Evolutionary conservation across 768 basidiomycete genomes (phyloP).

Genomic region (Polyporus arcularius): DNA sequence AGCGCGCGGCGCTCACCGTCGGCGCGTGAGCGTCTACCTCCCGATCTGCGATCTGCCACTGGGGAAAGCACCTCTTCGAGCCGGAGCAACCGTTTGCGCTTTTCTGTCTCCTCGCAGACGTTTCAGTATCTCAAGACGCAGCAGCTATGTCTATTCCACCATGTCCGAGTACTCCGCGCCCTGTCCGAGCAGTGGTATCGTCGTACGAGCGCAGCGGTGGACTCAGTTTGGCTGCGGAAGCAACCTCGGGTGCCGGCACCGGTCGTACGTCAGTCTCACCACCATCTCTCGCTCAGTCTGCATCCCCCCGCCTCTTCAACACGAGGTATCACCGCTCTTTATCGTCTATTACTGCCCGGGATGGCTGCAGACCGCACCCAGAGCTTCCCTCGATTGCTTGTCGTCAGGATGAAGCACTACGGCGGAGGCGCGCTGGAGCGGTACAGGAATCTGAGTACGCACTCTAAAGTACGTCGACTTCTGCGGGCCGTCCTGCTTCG

Average conservation of each 20-base stretch:
- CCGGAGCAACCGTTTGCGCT: constrained; percentile 9
- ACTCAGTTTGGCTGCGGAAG: background rate
- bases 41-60: background rate
- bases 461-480: constrained; percentile 50
- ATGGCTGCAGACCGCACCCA: constrained; percentile 1
- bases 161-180: background rate
- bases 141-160: background rate
- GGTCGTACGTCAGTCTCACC: background rate
- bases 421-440: constrained; percentile 35
- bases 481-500: background rate
- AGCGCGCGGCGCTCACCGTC: background rate
- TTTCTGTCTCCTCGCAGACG: background rate
- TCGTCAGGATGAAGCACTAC: constrained; percentile 36
- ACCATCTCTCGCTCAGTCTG: background rate
- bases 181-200: background rate
- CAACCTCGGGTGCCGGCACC: background rate
- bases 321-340: background rate
- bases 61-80: background rate
- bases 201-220: background rate
- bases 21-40: background rate
- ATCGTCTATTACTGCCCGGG: background rate
- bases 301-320: background rate
- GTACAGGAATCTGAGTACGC: constrained; percentile 51
- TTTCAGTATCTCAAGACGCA: background rate
- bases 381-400: background rate